Evolutionary conservation across 2,329 filamentous ascomycete genomes (phyloP).

Genomic region (Setomelanomma holmii): DNA sequence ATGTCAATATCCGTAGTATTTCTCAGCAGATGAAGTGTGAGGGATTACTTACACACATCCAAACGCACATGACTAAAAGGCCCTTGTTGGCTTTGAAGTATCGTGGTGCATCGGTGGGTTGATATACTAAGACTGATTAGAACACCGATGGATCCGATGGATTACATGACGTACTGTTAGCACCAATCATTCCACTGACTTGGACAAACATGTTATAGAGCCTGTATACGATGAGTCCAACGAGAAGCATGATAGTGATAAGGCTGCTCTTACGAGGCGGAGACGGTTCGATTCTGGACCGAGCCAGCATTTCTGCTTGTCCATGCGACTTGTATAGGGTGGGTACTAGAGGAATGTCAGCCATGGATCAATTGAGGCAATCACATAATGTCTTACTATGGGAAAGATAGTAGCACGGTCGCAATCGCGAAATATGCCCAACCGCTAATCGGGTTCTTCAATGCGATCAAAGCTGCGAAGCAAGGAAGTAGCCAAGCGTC

Average conservation of each 20-base stretch:
- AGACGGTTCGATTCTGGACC: slow-evolving; percentile 14
- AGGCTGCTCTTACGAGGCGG: slow-evolving; percentile 16
- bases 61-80: neutral
- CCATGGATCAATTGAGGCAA: neutral
- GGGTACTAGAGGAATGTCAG: neutral
- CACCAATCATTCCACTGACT: slow-evolving; percentile 16
- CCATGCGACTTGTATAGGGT: slow-evolving; percentile 12
- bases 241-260: slow-evolving; percentile 62
- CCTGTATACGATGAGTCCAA: slow-evolving; percentile 65
- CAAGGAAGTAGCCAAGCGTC: neutral
- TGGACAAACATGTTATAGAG: slow-evolving; percentile 58
- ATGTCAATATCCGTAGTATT: neutral
- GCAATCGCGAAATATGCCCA: neutral
- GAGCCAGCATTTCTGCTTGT: slow-evolving; percentile 10
- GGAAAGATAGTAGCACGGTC: neutral
- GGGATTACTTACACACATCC: neutral
- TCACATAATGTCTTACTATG: neutral
- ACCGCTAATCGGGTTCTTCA: neutral
- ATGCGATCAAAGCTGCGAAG: neutral
- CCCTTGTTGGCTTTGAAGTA: neutral
- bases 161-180: neutral
- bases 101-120: neutral
- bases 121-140: neutral
- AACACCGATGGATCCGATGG: neutral
- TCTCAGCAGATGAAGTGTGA: neutral